These are phyloP conservation scores for Calonectria fujianensis DNA, from an alignment of 2,329 filamentous ascomycete species.

Conservation along the genomic window DNA sequence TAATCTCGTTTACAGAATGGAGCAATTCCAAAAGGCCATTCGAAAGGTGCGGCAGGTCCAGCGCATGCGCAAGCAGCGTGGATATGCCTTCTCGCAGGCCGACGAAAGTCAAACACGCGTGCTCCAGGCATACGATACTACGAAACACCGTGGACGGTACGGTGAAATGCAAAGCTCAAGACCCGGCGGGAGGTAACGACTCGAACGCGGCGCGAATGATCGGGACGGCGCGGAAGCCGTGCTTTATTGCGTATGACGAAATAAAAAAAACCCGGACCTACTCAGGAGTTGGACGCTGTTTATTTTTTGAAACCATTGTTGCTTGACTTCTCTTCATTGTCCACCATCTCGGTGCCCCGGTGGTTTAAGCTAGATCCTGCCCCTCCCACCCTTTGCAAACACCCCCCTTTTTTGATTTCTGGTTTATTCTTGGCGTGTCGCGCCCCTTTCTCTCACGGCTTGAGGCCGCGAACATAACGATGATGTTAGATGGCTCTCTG, in stretches of 20 bases:
- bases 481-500: conserved; percentile 38
- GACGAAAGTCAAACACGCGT: conserved; percentile 97
- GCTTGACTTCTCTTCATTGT: conserved; percentile 32
- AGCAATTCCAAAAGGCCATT: conserved; percentile 99
- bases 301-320: conserved; percentile 44
- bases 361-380: conserved; percentile 30
- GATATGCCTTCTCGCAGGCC: conserved; percentile 98
- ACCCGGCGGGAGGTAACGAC: conserved; percentile 52
- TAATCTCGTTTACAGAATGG: conserved; percentile 80
- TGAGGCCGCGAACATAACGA: conserved; percentile 41
- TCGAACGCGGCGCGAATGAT: conserved; percentile 45
- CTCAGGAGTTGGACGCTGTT: conserved; percentile 53
- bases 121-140: conserved; percentile 98
- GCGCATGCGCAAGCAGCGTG: conserved; percentile 98
- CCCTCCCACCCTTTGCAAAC: conserved; percentile 39
- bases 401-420: conserved; percentile 42
- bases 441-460: conserved; percentile 39
- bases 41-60: conserved; percentile 98
- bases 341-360: conserved; percentile 29
- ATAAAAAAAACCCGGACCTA: conserved; percentile 49
- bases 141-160: conserved; percentile 90
- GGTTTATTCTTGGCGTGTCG: conserved; percentile 43
- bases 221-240: conserved; percentile 37
- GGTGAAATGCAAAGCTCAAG: conserved; percentile 88
- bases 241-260: conserved; percentile 51